Evolutionary conservation across 805 yeast species (phyloP).

Genomic region (Maudiozyma barnettii): DNA sequence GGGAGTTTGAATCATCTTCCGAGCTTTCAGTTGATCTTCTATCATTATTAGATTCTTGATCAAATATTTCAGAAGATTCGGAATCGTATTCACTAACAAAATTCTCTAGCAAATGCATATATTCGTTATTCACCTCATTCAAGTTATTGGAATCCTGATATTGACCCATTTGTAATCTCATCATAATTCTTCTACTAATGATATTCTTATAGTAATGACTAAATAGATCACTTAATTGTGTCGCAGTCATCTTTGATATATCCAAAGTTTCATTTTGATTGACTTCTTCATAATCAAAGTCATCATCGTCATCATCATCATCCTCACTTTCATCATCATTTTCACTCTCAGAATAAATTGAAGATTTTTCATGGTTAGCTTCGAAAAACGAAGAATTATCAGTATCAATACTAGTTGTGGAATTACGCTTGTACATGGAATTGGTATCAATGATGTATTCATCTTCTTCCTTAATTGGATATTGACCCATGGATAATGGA

Average conservation of each 20-base stretch:
- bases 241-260: not conserved
- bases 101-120: constrained; percentile 2
- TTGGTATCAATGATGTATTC: constrained; percentile 15
- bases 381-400: constrained; percentile 5
- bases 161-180: constrained; percentile 22
- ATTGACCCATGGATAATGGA: constrained; percentile 24
- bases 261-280: not conserved
- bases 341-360: constrained; percentile 2
- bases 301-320: constrained; percentile 11
- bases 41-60: constrained; percentile 6
- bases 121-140: constrained; percentile 8
- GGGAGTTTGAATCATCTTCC: not conserved
- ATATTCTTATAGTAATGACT: constrained; percentile 19
- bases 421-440: constrained; percentile 6
- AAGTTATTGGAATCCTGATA: constrained; percentile 11
- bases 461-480: constrained; percentile 22
- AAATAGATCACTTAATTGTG: constrained; percentile 8
- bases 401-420: not conserved
- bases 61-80: constrained; percentile 2
- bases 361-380: constrained; percentile 1
- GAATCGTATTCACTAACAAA: constrained; percentile 3
- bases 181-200: constrained; percentile 20
- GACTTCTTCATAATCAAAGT: constrained; percentile 7
- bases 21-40: not conserved
- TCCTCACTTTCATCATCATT: constrained; percentile 16